A percentile compares a stretch with the other conserved stretches of the same genome.
Evolutionary conservation across 2,329 filamentous ascomycete genomes (phyloP).

Genomic region (Graphilbum sp.): DNA sequence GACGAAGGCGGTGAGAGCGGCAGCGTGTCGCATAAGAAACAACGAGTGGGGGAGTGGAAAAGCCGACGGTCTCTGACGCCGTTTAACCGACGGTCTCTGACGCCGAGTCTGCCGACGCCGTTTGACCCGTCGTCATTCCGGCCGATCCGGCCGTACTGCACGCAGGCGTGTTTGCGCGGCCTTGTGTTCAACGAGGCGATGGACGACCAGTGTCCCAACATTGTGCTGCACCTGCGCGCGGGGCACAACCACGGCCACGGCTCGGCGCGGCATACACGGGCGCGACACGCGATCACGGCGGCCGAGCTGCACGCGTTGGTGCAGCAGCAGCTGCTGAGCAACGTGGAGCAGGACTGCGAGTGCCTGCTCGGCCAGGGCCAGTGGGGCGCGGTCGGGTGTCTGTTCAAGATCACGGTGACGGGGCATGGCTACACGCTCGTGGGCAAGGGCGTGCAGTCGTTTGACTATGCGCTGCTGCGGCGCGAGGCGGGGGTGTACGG

Average conservation of each 20-base stretch:
- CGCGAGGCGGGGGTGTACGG: background rate
- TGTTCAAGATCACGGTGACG: slow-evolving; percentile 2
- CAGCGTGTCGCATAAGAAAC: background rate
- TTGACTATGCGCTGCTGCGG: background rate
- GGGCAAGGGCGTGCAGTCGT: background rate
- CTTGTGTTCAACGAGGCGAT: background rate
- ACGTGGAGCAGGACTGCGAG: background rate
- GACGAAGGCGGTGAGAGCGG: no score
- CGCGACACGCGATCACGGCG: background rate
- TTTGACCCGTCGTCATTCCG: background rate
- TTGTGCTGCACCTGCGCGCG: background rate
- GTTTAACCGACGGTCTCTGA: background rate
- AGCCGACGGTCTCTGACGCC: no score
- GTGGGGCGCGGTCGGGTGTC: slow-evolving; percentile 1
- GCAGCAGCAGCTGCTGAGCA: background rate
- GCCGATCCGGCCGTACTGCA: slow-evolving; percentile 1
- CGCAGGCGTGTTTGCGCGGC: slow-evolving; percentile 3
- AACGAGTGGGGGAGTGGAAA: no score
- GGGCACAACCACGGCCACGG: no score
- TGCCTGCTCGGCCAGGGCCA: background rate
- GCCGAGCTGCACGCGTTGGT: background rate
- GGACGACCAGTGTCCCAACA: slow-evolving; percentile 5
- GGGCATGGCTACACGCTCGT: slow-evolving; percentile 5
- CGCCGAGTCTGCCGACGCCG: background rate
- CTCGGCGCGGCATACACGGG: background rate